phyloP scores from a whole-genome alignment of 2,329 filamentous ascomycete species.

The Paradendryphiella salina region DNA sequence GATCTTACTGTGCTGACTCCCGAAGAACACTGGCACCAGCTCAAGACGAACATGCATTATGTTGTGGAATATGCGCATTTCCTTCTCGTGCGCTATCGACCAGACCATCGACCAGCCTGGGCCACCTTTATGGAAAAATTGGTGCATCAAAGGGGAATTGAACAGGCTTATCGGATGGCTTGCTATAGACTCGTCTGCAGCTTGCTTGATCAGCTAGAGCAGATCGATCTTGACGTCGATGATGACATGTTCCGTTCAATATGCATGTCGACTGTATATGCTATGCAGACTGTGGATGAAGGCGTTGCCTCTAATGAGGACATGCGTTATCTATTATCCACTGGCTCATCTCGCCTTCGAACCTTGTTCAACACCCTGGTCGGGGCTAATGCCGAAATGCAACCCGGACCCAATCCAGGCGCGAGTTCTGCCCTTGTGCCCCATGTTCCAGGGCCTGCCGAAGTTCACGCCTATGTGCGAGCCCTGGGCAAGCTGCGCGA shows the following conservation, averaged over 20 bases:
- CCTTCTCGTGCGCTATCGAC: constrained; percentile 30
- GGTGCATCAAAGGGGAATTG: constrained; percentile 12
- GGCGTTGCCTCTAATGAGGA: constrained; percentile 13
- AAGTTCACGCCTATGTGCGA: constrained; percentile 64
- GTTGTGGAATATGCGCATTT: constrained; percentile 37
- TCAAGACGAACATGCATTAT: constrained; percentile 30
- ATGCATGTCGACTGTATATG: constrained; percentile 40
- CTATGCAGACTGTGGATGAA: constrained; percentile 29
- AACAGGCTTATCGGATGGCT: constrained; percentile 4
- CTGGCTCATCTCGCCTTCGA: constrained; percentile 28
- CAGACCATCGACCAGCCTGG: constrained; percentile 38
- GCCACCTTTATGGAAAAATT: constrained; percentile 33
- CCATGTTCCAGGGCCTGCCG: constrained; percentile 51
- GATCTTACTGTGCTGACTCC: constrained; percentile 11
- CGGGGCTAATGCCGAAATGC: constrained; percentile 21
- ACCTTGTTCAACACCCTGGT: constrained; percentile 34
- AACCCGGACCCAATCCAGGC: not conserved
- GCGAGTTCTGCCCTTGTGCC: constrained; percentile 37
- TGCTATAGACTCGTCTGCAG: constrained; percentile 32
- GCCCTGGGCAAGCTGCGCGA: constrained; percentile 65
- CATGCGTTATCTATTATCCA: constrained; percentile 18
- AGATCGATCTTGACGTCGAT: constrained; percentile 42
- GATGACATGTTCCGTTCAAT: constrained; percentile 35
- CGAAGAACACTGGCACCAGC: constrained; percentile 21
- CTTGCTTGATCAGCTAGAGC: constrained; percentile 33